Base-by-base conservation (phyloP, 2,329 filamentous ascomycete species). In the Apiospora saccharicola region DNA sequence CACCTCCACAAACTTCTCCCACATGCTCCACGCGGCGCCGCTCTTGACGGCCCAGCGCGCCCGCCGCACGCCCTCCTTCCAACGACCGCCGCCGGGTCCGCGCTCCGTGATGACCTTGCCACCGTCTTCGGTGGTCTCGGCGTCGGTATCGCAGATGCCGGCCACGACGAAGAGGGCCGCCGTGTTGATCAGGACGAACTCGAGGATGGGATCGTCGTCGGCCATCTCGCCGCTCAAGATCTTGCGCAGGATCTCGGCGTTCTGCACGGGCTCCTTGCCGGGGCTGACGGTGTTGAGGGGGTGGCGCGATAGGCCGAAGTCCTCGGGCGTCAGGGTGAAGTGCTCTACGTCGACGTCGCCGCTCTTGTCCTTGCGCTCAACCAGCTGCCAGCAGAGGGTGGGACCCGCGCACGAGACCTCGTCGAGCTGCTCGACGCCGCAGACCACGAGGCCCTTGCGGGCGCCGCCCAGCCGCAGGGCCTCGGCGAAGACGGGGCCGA, bases 181-280 rank as follows among this genome's bases (percentile, higher is more conserved):
- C 1, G 96, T 93, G 80, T 99, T 99, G 83, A 98, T 93, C 70
- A 98, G 87, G 26, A 99, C 94, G 79, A 99, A 99, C 80, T 97
- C 92, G 74, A 98, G 83, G 70, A 99, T 94, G 0, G 96, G 94
- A 77, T 98, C 90, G 76, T 97, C 90, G 14, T 88, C 88, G 0
- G 90, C 85, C 67, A 97, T 82, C 81, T 97, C 89, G 74, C 93
- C 92, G 70, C 88, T 87, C 72, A 99, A 83, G 61, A 99, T 92
- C 74, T 88, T 89, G 81, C 91, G 91, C 73, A 99, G 84, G 67
- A 98, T 97, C 74, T 88, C 88, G 0, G 96, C 96, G 80, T 99
- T 99, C 83, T 97, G 93, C 68, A 89, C 88, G 1, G 96, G 95
- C 77, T 93, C 90, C 82, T 96, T 95, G 10, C 95, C 95, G 0